Evolutionary conservation across 148 eudicot genomes (phyloP), one percentile per base, ranked within the genome.

Genomic region (Agrostemma githago): DNA sequence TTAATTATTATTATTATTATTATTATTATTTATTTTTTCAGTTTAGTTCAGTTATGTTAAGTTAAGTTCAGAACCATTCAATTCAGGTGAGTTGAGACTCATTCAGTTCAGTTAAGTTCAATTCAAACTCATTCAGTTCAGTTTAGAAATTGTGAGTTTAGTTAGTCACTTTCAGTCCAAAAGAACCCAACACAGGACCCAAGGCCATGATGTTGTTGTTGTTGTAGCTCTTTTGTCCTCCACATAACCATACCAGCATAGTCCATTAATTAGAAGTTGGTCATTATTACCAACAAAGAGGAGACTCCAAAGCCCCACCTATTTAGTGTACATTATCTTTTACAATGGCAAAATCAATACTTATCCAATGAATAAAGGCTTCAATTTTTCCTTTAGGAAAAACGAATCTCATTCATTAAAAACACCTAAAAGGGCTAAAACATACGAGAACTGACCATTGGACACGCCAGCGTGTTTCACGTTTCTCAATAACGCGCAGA

Each of bases 391-490:
- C 10, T 26, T 15, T 62, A 16, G 10, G 39, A 11, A 64, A 64
- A 64, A 34, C 48, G 48, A 41, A 15, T 15, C 10, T 66, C 12
- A n/a, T 40, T n/a, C 2, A 20, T 56, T 42, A 38, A 53, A 57
- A 72, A 12, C 43, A 51, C 58, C 14, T 19, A 26, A 26, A 26
- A 26, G 34, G 34, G 34, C 34, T 38, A 11, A 51, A 58, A 6
- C 42, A 68, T 40, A 9, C 11, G 9, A 19, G 41, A 73, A 80
- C 91, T 76, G 66, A 91, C 98, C 98, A 92, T 86, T 91, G 98
- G 21, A 94, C 93, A 73, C 98, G 97, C 97, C 97, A 94, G 43
- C 98, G 92, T 19, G 98, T 94, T 81, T 94, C 98, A 69, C 98
- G 98, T 75, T 87, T 87, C 81, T 94, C 98, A 82, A 94, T 94